phyloP scores from a whole-genome alignment of 192 early-diverging fungal species.

The Chytriomyces hyalinus region DNA sequence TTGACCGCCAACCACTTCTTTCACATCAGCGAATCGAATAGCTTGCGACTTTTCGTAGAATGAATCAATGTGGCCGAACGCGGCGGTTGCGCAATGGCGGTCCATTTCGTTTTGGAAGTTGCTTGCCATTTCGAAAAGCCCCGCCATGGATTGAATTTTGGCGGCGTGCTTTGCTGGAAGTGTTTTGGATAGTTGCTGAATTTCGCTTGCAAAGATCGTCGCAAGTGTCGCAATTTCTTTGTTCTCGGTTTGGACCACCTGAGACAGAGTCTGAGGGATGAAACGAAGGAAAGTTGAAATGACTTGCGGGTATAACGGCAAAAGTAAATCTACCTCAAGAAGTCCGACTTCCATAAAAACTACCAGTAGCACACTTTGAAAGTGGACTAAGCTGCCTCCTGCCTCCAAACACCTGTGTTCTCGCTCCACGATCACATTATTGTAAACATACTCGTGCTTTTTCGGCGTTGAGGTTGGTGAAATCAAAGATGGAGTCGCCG shows the following conservation, averaged over 20 bases:
- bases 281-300: not conserved
- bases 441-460: not conserved
- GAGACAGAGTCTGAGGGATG: conserved; percentile 65
- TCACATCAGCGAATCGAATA: conserved; percentile 49
- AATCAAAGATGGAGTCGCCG: conserved; percentile 14
- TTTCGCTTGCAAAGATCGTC: conserved; percentile 75
- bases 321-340: conserved; percentile 40
- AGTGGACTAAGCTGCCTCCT: conserved; percentile 45
- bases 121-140: conserved; percentile 74
- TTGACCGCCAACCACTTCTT: conserved; percentile 43
- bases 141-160: conserved; percentile 65
- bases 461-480: not conserved
- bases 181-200: conserved; percentile 73
- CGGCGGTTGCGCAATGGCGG: conserved; percentile 76
- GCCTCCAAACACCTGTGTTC: not conserved
- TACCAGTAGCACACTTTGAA: conserved; percentile 70
- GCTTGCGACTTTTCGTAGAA: conserved; percentile 45
- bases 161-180: conserved; percentile 62
- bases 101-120: conserved; percentile 75
- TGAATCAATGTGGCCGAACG: conserved; percentile 75
- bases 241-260: conserved; percentile 68
- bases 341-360: conserved; percentile 80
- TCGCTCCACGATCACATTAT: conserved; percentile 4
- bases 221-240: conserved; percentile 66
- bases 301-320: not conserved